Percentiles rank a stretch among this genome's conserved stretches.
phyloP scores from a whole-genome alignment of 129 eudicot genomes.

The Calendula officinalis region DNA sequence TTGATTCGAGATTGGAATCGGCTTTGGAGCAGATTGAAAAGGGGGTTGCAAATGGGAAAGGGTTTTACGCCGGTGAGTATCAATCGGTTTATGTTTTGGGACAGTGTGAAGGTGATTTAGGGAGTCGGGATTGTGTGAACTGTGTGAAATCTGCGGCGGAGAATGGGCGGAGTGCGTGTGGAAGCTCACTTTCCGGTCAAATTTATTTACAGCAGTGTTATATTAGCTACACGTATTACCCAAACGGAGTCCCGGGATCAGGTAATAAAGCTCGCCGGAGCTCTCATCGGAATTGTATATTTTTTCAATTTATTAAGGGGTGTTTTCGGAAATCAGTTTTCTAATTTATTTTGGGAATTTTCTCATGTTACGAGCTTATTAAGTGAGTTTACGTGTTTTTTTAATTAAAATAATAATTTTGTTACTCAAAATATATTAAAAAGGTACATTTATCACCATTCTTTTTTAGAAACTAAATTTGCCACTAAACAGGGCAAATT shows the following conservation, averaged over 20 bases:
- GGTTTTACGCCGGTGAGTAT: constrained; percentile 56
- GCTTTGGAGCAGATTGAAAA: constrained; percentile 52
- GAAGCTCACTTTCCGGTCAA: constrained; percentile 54
- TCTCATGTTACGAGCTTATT: too few species aligned
- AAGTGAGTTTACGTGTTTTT: too few species aligned
- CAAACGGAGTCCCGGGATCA: constrained; percentile 62
- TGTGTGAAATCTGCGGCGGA: constrained; percentile 79
- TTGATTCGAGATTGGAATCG: constrained; percentile 41
- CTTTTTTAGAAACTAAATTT: too few species aligned
- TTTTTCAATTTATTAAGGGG: not conserved
- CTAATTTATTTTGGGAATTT: too few species aligned
- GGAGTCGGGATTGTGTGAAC: constrained; percentile 55
- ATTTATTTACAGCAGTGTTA: constrained; percentile 66
- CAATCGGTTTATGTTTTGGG: constrained; percentile 70
- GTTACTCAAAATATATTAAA: too few species aligned
- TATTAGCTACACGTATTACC: constrained; percentile 67
- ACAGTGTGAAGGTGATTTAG: constrained; percentile 92
- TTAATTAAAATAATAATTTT: too few species aligned
- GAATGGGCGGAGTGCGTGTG: constrained; percentile 54
- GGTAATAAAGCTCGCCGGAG: constrained; percentile 37
- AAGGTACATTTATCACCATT: too few species aligned
- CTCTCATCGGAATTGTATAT: not conserved
- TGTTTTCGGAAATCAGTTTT: too few species aligned
- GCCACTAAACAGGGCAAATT: too few species aligned
- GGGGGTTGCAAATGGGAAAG: constrained; percentile 63